Evolutionary conservation across 2,329 filamentous ascomycete genomes (phyloP).

Genomic region (Thermomyces lanuginosus): DNA sequence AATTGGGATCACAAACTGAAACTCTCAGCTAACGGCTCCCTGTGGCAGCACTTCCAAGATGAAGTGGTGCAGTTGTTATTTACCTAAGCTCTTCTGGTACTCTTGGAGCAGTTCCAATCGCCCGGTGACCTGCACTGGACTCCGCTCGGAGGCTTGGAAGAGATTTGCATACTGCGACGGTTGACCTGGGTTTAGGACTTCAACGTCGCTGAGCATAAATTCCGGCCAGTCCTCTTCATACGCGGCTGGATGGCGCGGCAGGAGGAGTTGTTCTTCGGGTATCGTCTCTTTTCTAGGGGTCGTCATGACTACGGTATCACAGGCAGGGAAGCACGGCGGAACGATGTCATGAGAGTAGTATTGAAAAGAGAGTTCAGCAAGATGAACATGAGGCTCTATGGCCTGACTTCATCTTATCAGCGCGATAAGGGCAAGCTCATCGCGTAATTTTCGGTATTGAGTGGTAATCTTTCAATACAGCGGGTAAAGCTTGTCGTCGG

Average conservation of each 20-base stretch:
- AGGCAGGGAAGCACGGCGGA: conserved; percentile 12
- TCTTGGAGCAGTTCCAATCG: conserved; percentile 31
- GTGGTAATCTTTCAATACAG: background rate
- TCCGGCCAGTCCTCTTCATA: conserved; percentile 43
- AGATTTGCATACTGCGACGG: conserved; percentile 37
- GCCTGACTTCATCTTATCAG: background rate
- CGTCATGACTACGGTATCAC: conserved; percentile 22
- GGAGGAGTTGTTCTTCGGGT: conserved; percentile 31
- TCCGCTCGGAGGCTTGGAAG: conserved; percentile 37
- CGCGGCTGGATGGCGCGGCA: conserved; percentile 27
- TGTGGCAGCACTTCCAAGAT: background rate
- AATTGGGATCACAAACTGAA: conserved; percentile 24
- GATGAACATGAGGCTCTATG: background rate
- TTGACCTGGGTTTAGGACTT: conserved; percentile 33
- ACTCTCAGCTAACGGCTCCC: conserved; percentile 1
- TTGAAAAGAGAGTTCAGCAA: background rate
- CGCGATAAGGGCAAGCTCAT: background rate
- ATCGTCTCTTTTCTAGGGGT: no score
- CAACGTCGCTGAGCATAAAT: conserved; percentile 40
- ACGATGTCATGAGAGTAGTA: background rate
- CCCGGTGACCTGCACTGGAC: conserved; percentile 40
- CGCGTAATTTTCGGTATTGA: no score
- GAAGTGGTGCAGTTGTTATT: conserved; percentile 2
- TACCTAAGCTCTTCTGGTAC: conserved; percentile 28
- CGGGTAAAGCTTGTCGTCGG: background rate